Base-by-base conservation (phyloP, 441 rosid species). In the Hura crepitans region DNA sequence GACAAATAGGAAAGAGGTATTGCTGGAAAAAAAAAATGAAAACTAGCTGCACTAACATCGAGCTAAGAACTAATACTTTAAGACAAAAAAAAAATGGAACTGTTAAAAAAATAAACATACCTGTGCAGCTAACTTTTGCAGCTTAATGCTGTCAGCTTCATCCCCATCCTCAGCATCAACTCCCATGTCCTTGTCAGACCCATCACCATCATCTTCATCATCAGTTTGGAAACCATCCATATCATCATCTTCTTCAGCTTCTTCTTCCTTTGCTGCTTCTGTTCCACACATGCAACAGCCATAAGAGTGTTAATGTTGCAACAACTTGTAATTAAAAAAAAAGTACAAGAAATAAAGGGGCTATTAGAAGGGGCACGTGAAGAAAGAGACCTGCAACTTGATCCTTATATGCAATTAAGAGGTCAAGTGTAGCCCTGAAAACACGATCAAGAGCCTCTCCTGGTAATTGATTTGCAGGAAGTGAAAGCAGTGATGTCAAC, bases 171-270 rank as follows among this genome's bases (percentile, higher is more conserved):
- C 88, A 18, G 84, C 88, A 79, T 90, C 93, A 22, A 74, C 85
- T 47, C 91, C 93, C 96, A 89, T 89, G 67, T 87, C 96, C 77
- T 78, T 89, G 75, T 89, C 96, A 68, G 87, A 89, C 45, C 78
- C 89, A 74, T 85, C 95, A 71, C 56, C 87, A n/a, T 95, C 93
- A 51, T 85, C 96, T 20, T 94, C 99, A 46, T 90, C 97, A 81
- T 92, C 98, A 45, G 88, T 79, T 68, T 84, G 87, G 81, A 87
- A 89, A 70, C 96, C 97, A 82, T 92, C 96, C 98, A 92, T 95
- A 70, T 86, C 88, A 83, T 89, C 97, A 75, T 90, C 96, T 75
- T 90, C 96, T 70, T 89, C 99, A 58, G 81, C 95, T 78, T 81
- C 96, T 60, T 78, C 97, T 50, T 79, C 98, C 80, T 95, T 92